Percentiles rank a stretch among this genome's conserved stretches.
phyloP scores from a whole-genome alignment of 495 filamentous ascomycete species.

The Tuber indicum region DNA sequence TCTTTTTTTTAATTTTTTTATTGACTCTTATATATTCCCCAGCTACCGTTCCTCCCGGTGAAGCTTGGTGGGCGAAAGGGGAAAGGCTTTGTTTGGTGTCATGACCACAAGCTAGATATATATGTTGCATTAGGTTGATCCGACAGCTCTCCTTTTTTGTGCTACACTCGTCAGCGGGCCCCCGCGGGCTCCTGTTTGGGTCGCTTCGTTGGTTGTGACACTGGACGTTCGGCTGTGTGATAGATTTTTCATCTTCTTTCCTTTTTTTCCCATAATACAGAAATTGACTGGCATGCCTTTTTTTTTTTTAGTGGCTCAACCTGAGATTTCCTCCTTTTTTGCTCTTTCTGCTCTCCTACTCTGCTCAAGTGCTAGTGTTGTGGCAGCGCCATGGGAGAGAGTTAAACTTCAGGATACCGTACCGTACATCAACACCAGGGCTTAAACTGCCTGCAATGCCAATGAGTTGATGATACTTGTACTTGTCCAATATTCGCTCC shows the following conservation, averaged over 20 bases:
- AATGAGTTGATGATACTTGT: not conserved
- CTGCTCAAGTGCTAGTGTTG: not conserved
- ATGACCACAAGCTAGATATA: not conserved
- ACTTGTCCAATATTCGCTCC: not conserved
- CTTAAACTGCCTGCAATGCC: not conserved
- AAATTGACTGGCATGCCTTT: not conserved
- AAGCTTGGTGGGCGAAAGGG: not conserved
- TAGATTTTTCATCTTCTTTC: not conserved
- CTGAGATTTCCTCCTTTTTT: not conserved
- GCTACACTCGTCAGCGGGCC: not conserved
- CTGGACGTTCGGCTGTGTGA: not conserved
- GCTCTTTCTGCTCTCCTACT: not conserved
- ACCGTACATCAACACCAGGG: not conserved
- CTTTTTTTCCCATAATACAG: not conserved
- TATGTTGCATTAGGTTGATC: not conserved
- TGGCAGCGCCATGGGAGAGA: not conserved
- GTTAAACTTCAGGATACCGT: constrained; percentile 5
- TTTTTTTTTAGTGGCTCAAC: not conserved
- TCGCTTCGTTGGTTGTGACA: not conserved
- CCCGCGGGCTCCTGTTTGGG: not conserved
- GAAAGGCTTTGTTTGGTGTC: not conserved
- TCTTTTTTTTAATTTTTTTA: not conserved
- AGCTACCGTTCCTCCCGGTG: not conserved
- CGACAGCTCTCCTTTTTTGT: not conserved
- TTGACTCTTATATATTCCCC: not conserved